phyloP scores from a whole-genome alignment of 148 eudicot species.

The Euryodendron excelsum region DNA sequence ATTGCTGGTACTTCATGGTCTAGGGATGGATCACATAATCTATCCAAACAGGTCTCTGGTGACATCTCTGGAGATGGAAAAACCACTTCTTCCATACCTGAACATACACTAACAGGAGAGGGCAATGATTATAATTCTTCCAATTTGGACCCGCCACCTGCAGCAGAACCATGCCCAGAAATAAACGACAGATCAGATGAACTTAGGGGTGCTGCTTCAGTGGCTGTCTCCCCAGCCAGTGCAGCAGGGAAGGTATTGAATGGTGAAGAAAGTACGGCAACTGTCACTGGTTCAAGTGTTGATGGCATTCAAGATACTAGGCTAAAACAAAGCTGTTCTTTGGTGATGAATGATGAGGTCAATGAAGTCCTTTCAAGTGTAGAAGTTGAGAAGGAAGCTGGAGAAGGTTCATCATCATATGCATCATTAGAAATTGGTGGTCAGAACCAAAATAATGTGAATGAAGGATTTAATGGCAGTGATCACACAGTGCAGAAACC shows the following conservation, averaged over 20 bases:
- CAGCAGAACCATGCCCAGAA: constrained; percentile 22
- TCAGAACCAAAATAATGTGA: constrained; percentile 13
- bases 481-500: constrained; percentile 18
- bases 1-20: constrained; percentile 20
- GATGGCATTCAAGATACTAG: constrained; percentile 22
- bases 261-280: constrained; percentile 26
- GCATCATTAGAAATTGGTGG: constrained; percentile 18
- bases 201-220: constrained; percentile 13
- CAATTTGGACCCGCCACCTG: constrained; percentile 23
- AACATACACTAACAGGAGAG: constrained; percentile 10
- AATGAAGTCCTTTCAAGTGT: constrained; percentile 16
- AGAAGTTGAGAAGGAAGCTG: constrained; percentile 25
- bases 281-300: constrained; percentile 10
- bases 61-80: constrained; percentile 14
- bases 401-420: constrained; percentile 12
- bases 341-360: constrained; percentile 22
- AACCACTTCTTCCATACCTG: constrained; percentile 12
- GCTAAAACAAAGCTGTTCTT: constrained; percentile 12
- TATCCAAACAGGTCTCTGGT: not conserved
- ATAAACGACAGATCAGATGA: constrained; percentile 26
- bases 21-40: constrained; percentile 18
- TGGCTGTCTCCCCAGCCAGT: constrained; percentile 15
- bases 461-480: constrained; percentile 11
- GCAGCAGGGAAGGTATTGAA: constrained; percentile 20
- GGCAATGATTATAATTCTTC: constrained; percentile 12